Base-by-base conservation (phyloP, 208 protist species). In the Blechomonas ayalai region DNA sequence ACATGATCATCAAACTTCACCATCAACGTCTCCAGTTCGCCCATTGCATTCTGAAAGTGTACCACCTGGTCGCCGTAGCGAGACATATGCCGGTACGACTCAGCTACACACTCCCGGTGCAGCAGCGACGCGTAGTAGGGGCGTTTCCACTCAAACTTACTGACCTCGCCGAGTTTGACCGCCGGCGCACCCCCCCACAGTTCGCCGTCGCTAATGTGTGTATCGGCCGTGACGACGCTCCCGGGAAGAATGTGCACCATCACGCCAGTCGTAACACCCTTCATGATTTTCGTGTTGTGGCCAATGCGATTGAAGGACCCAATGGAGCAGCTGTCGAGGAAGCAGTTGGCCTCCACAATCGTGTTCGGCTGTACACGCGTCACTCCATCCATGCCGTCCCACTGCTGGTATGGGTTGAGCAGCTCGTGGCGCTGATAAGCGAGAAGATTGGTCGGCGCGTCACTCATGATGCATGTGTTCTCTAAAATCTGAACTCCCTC, bases 221-320 rank as follows among this genome's bases (percentile, higher is more conserved):
- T 92, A 50, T 92, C 81, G 4, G 64, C 50, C 19, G 73, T 84
- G 8, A 92, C 77, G 51, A 92, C 64, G 46, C 80, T 90, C 18
- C 84, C 84, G 23, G 84, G 84, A 8, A 92, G 60, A 47, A 92
- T 90, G 59, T 92, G 84, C 32, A 83, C 84, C 80, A 90, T 88
- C 40, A 83, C 74, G 36, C 80, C 84, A 1, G 84, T 92, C n/a
- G 74, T 87, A 10, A 88, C 84, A 25, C 84, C 84, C 59, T 92
- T 92, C 74, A 92, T 73, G 43, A 92, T 87, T 52, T 90, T 87
- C 15, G 70, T 79, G 52, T 82, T 82, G 65, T 92, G 84, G 3
- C 84, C 80, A 35, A 92, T 90, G 24, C 80, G 80, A 47, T 90
- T 90, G 59, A 90, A 90, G 34, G 72, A 74, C 31, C 84, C 84